Base-by-base conservation (phyloP, 2,329 filamentous ascomycete genomes). In the Alternaria rosae region DNA sequence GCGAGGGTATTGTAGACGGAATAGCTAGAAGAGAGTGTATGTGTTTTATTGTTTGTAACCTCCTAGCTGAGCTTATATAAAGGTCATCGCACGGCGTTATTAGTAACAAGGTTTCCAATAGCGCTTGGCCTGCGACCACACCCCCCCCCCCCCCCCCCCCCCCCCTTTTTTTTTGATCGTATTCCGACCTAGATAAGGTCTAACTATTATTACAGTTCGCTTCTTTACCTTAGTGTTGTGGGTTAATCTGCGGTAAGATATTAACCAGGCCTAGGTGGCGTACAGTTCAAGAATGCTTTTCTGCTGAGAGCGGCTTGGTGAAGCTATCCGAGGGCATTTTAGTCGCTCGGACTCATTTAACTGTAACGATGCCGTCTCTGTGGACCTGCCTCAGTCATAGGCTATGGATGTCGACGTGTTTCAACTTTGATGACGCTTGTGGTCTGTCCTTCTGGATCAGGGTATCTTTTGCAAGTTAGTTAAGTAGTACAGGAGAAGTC, bases 391-490 rank as follows among this genome's bases (percentile, higher is more conserved):
- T 47, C 3, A 64, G 17, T 60, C 42, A 66, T 20, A 52, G 10
- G 41, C 54, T 56, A n/a, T 65, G 30, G 38, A 57, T 63, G 48
- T 63, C 56, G 6, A 67, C 62, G 44, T 67, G 59, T 9, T 54
- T 48, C 2, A 69, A 45, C 20, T 54, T 59, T 15, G 59, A 62
- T 32, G 9, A 30, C 26, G 17, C 7, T 25, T 47, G 21, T 8
- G 11, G 44, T 47, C 44, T 47, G 21, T 47, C 44, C 26, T 45
- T 45, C 20, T 47, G 5, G 44, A 47, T 47, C 6, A 30, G 10
- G 7, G n/a, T n/a, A n/a, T n/a, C n/a, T n/a, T n/a, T n/a, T n/a
- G n/a, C n/a, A n/a, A n/a, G n/a, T n/a, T n/a, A n/a, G n/a, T n/a
- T n/a, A n/a, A n/a, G n/a, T n/a, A n/a, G n/a, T n/a, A n/a, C n/a